phyloP scores from a whole-genome alignment of 2,329 filamentous ascomycete species.

The Penicillium expansum region DNA sequence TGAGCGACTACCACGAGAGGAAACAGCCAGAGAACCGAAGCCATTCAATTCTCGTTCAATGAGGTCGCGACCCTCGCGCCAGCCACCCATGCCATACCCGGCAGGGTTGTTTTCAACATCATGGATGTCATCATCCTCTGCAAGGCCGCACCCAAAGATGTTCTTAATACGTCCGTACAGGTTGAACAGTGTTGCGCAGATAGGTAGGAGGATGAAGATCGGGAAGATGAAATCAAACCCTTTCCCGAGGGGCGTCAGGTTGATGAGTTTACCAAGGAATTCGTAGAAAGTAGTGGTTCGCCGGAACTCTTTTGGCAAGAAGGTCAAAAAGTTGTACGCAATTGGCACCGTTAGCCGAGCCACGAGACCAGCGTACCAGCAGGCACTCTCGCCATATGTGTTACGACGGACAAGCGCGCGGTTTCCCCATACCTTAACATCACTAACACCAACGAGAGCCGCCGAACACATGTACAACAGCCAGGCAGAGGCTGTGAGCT shows the following conservation, averaged over 20 bases:
- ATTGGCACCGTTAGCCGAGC: slow-evolving; percentile 90
- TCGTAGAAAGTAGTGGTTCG: slow-evolving; percentile 77
- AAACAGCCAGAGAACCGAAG: slow-evolving; percentile 47
- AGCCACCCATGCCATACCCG: slow-evolving; percentile 73
- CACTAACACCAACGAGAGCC: slow-evolving; percentile 80
- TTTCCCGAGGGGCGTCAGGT: slow-evolving; percentile 75
- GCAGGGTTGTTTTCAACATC: slow-evolving; percentile 60
- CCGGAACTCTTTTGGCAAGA: slow-evolving; percentile 71
- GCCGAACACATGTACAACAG: slow-evolving; percentile 94
- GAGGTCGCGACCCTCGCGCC: slow-evolving; percentile 86
- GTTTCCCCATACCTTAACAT: slow-evolving; percentile 97
- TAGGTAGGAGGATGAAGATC: slow-evolving; percentile 79
- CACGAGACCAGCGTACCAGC: slow-evolving; percentile 93
- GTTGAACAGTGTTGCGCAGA: slow-evolving; percentile 81
- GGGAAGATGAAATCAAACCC: slow-evolving; percentile 90
- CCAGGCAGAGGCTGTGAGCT: slow-evolving; percentile 81
- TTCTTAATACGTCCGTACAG: slow-evolving; percentile 79
- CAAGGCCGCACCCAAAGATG: slow-evolving; percentile 72
- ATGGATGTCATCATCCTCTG: slow-evolving; percentile 67
- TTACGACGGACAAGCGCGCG: slow-evolving; percentile 85
- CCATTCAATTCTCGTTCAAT: slow-evolving; percentile 82
- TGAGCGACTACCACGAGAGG: slow-evolving; percentile 34
- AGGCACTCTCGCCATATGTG: slow-evolving; percentile 88
- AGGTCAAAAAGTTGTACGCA: slow-evolving; percentile 94
- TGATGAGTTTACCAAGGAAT: slow-evolving; percentile 79